A percentile compares a stretch with the other conserved stretches of the same genome.
Conservation (phyloP, 352 stramenopile genomes). For the Pythium scleroteichum region DNA sequence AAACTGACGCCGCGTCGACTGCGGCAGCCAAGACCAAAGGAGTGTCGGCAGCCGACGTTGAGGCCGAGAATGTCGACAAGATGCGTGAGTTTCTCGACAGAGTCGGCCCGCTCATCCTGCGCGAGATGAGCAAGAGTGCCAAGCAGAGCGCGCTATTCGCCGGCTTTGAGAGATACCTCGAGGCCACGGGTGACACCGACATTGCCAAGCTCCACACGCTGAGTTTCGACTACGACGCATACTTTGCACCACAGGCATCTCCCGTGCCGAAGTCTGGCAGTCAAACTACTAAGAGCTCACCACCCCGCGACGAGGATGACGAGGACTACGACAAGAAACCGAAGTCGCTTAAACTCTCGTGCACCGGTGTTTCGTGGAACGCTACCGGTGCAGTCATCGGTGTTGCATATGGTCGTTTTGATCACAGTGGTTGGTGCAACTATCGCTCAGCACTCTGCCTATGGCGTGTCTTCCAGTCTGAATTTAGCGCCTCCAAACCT, state of each 20-base stretch:
- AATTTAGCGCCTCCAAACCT: slow-evolving; percentile 66
- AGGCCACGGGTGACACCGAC: slow-evolving; percentile 67
- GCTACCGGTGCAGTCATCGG: slow-evolving; percentile 78
- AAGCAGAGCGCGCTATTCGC: slow-evolving; percentile 46
- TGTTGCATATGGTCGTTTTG: slow-evolving; percentile 82
- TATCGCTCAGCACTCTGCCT: slow-evolving; percentile 83
- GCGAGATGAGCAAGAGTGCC: slow-evolving; percentile 52
- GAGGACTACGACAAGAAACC: slow-evolving; percentile 10
- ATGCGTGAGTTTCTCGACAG: slow-evolving; percentile 41
- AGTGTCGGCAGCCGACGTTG: slow-evolving; percentile 23
- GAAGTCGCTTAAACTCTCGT: slow-evolving; percentile 64
- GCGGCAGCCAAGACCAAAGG: slow-evolving; percentile 17
- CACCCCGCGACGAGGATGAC: not conserved
- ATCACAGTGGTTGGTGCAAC: slow-evolving; percentile 88
- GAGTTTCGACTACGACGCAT: slow-evolving; percentile 70
- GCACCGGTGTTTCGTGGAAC: slow-evolving; percentile 88
- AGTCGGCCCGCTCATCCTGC: slow-evolving; percentile 54
- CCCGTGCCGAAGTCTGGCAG: not conserved
- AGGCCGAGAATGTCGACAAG: slow-evolving; percentile 37
- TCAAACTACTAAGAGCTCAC: too few species aligned
- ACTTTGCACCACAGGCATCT: slow-evolving; percentile 34
- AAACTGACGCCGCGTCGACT: slow-evolving; percentile 43
- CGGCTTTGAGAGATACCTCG: slow-evolving; percentile 58
- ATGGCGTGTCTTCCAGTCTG: slow-evolving; percentile 84
- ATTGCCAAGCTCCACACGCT: slow-evolving; percentile 63